Conservation (phyloP, 2,329 filamentous ascomycete genomes). For the Sarocladium strictum region DNA sequence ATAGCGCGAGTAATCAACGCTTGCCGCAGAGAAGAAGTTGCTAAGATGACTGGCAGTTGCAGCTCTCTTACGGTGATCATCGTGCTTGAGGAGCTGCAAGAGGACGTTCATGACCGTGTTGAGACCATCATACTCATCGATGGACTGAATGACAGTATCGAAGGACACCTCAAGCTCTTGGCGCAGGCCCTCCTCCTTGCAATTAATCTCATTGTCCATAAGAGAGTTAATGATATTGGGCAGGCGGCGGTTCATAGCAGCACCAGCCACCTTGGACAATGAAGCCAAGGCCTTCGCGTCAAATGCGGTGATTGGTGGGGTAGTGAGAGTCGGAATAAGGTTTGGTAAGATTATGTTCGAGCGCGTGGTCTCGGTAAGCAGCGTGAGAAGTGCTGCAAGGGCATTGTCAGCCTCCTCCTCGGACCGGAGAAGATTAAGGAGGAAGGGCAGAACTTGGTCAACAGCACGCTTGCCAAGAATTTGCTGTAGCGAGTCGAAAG, state of each 20-base stretch:
- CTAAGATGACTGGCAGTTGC: conserved; percentile 73
- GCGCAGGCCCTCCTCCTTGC: conserved; percentile 66
- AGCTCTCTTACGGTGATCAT: conserved; percentile 80
- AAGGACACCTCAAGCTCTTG: conserved; percentile 74
- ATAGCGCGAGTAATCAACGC: conserved; percentile 90
- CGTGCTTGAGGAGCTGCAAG: conserved; percentile 80
- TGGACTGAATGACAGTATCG: conserved; percentile 82
- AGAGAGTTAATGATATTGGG: conserved; percentile 88
- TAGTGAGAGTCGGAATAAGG: conserved; percentile 86
- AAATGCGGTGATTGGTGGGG: conserved; percentile 86
- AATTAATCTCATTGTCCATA: conserved; percentile 83
- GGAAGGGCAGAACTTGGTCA: conserved; percentile 88
- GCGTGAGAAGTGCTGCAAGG: conserved; percentile 82
- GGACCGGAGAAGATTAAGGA: conserved; percentile 81
- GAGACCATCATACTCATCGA: conserved; percentile 92
- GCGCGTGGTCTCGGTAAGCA: conserved; percentile 87
- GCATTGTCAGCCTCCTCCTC: conserved; percentile 88
- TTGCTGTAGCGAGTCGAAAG: conserved; percentile 91
- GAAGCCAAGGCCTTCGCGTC: conserved; percentile 93
- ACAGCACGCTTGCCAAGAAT: conserved; percentile 91
- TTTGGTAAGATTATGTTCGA: conserved; percentile 97
- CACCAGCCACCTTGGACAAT: conserved; percentile 82
- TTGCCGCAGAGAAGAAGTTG: conserved; percentile 75
- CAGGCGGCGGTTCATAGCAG: conserved; percentile 83
- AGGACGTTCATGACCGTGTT: conserved; percentile 96